These are phyloP conservation scores for Auriculariales sp. DNA, from an alignment of 768 basidiomycete species.

Conservation along the genomic window DNA sequence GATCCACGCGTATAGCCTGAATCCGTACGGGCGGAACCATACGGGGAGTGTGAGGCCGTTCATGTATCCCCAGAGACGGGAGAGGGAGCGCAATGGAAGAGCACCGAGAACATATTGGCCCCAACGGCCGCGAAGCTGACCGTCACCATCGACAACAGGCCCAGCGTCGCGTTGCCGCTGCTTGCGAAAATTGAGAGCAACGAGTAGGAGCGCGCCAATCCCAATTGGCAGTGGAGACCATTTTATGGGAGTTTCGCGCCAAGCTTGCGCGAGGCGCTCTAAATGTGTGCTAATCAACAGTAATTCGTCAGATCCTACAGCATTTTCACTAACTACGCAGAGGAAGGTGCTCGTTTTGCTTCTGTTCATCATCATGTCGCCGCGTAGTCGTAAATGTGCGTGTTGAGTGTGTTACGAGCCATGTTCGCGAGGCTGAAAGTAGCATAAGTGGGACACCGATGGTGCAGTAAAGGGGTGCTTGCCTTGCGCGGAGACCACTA, in stretches of 20 bases:
- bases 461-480: no score
- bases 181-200: constrained; percentile 62
- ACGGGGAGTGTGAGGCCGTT: constrained; percentile 87
- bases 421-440: no score
- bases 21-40: constrained; percentile 87
- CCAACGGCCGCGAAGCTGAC: constrained; percentile 26
- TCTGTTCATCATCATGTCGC: no score
- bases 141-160: constrained; percentile 69
- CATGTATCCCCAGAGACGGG: constrained; percentile 93
- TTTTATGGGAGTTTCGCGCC: constrained; percentile 77
- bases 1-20: constrained; percentile 69
- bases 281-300: no score
- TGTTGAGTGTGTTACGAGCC: no score
- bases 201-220: constrained; percentile 77
- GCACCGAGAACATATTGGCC: constrained; percentile 88
- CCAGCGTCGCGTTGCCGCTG: constrained; percentile 26
- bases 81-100: constrained; percentile 84
- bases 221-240: constrained; percentile 94
- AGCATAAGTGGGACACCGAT: no score
- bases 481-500: no score
- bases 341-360: no score
- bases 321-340: no score
- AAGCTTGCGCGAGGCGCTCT: constrained; percentile 45
- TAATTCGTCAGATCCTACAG: no score
- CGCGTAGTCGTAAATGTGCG: no score